Base-by-base conservation (phyloP, 148 eudicot species). In the Dysphania ambrosioides region DNA sequence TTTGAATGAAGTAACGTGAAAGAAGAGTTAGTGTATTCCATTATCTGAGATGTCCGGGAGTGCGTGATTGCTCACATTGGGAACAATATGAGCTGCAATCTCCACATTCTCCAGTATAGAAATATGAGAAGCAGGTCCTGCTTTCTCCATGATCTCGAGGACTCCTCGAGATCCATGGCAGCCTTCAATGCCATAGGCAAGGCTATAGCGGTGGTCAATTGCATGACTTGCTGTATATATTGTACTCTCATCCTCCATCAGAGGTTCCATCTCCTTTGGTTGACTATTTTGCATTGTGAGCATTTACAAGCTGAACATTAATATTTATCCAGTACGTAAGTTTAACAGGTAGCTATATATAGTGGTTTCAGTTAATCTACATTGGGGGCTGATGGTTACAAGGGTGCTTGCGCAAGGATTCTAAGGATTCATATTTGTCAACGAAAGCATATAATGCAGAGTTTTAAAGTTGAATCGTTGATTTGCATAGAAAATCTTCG, bases 121-220 rank as follows among this genome's bases (percentile, higher is more conserved):
- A 44, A 85, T 83, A 21, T 38, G 71, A 15, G 68, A 68, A 31
- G 26, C 21, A 5, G 55, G 18, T 60, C 71, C 76, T 7, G 80
- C 72, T 47, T 68, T 74, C 35, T 79, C 73, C 67, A 80, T 80
- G 75, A 82, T 85, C 38, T 82, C 85, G 11, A 85, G 67, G 2
- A 85, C 51, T 16, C 78, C n/a, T n/a, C 68, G 6, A 85, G 78
- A 55, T 85, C 87, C 1, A 79, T 65, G 19, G 79, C 79, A 21
- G 82, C 68, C 68, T 73, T 85, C 8, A 82, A 36, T 19, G 75
- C 75, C 85, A 80, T 80, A 4, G 83, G 87, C 13, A 80, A 75
- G n/a, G 77, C 66, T 1, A 75, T 68, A 56, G 79, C 85, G 8
- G 66, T 51, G 8, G 74, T 72, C 11, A 81, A 41, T n/a, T 74